Conservation (phyloP, 164 flowering plant species). For the Macadamia tetraphylla region DNA sequence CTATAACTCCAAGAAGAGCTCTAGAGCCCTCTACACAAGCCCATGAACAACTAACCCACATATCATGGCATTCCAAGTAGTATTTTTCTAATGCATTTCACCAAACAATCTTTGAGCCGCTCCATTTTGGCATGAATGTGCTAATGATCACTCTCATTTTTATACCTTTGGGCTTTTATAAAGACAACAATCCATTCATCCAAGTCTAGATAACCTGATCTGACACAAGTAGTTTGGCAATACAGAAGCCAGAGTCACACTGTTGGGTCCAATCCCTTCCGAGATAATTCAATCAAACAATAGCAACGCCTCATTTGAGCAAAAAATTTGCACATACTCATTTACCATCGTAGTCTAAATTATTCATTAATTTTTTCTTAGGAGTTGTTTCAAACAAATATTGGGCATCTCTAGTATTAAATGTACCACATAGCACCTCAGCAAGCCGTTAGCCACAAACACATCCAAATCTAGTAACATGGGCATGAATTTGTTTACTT, state of each 20-base stretch:
- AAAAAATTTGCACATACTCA: constrained; percentile 52
- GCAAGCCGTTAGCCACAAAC: constrained; percentile 52
- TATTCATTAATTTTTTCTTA: constrained; percentile 33
- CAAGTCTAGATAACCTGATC: constrained; percentile 39
- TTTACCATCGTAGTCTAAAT: constrained; percentile 58
- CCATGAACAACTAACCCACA: constrained; percentile 64
- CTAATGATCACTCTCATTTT: constrained; percentile 49
- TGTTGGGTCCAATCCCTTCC: constrained; percentile 46
- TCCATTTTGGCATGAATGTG: constrained; percentile 67
- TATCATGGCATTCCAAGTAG: constrained; percentile 68
- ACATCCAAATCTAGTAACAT: constrained; percentile 48
- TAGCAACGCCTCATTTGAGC: constrained; percentile 38
- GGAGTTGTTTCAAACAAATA: constrained; percentile 45
- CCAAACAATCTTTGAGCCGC: constrained; percentile 41
- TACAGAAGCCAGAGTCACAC: constrained; percentile 47
- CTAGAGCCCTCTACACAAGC: constrained; percentile 40
- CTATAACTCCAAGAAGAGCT: constrained; percentile 32
- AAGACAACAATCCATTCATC: constrained; percentile 44
- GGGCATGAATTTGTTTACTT: constrained; percentile 42
- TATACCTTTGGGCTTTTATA: constrained; percentile 30
- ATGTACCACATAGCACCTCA: constrained; percentile 35
- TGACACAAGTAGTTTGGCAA: constrained; percentile 50
- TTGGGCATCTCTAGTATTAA: constrained; percentile 27
- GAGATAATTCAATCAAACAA: constrained; percentile 47
- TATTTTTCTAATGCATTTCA: constrained; percentile 37